Evolutionary conservation across 805 yeast species (phyloP).

Genomic region (Wickerhamomyces hampshirensis): DNA sequence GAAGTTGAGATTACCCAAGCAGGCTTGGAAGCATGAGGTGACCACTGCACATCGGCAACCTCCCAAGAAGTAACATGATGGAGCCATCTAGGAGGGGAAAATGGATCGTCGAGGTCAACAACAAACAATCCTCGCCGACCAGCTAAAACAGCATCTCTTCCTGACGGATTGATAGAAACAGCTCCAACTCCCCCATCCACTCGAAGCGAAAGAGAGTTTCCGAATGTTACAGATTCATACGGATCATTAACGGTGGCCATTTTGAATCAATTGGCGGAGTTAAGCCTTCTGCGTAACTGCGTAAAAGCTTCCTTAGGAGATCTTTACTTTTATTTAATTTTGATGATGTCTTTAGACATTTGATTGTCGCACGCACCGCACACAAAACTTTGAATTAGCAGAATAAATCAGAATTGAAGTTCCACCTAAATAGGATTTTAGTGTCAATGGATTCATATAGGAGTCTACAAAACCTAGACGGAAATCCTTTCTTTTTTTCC

Average conservation of each 20-base stretch:
- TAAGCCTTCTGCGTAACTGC: no score
- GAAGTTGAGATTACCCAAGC: slow-evolving; percentile 92
- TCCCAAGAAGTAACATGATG: slow-evolving; percentile 95
- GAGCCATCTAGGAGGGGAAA: slow-evolving; percentile 89
- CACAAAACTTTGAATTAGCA: no score
- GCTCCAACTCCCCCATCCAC: slow-evolving; percentile 93
- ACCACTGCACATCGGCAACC: slow-evolving; percentile 98
- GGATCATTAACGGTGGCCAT: slow-evolving; percentile 18
- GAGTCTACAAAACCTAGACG: no score
- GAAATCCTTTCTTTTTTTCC: no score
- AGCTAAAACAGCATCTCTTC: slow-evolving; percentile 91
- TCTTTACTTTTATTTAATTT: no score
- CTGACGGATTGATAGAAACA: slow-evolving; percentile 83
- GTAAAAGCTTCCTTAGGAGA: no score
- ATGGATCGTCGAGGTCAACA: slow-evolving; percentile 94
- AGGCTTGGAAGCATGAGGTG: slow-evolving; percentile 81
- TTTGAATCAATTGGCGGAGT: no score
- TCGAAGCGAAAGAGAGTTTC: slow-evolving; percentile 72
- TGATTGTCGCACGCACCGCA: neutral
- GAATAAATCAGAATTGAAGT: no score
- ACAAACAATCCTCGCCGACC: slow-evolving; percentile 79
- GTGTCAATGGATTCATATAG: no score
- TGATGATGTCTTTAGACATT: no score
- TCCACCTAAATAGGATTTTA: no score
- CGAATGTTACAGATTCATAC: slow-evolving; percentile 58